Evolutionary conservation across 768 basidiomycete species (phyloP).

Genomic region (Pleurotus tuoliensis): DNA sequence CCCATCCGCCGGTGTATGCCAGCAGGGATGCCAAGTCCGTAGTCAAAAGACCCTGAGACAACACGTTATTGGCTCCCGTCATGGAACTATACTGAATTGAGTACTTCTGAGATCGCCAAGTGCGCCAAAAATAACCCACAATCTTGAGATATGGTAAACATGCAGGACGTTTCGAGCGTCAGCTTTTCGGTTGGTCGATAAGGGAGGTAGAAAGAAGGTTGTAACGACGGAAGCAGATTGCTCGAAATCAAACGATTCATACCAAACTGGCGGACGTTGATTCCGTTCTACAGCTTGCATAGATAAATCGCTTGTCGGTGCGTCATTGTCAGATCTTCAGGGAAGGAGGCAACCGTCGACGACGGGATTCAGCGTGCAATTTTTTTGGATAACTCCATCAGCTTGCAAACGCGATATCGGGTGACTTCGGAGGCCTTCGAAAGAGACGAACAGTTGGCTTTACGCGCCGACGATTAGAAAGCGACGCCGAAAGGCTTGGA

Average conservation of each 20-base stretch:
- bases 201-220: neutral
- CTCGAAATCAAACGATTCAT: neutral
- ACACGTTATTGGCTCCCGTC: conserved; percentile 6
- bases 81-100: neutral
- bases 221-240: neutral
- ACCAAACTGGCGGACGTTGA: neutral
- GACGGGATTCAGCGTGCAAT: neutral
- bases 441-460: no score
- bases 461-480: no score
- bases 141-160: neutral
- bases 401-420: neutral
- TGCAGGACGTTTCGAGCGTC: neutral
- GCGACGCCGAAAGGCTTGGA: no score
- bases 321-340: conserved; percentile 1
- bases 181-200: conserved; percentile 4
- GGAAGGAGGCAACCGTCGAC: neutral
- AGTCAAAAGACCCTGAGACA: neutral
- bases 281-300: conserved; percentile 4
- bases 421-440: no score
- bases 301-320: neutral
- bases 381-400: neutral
- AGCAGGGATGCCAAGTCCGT: conserved; percentile 4
- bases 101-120: conserved; percentile 1
- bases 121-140: conserved; percentile 3
- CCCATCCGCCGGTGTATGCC: neutral